Evolutionary conservation across 2,329 filamentous ascomycete species (phyloP), one percentile per base, ranked within the genome.

Genomic region (Akanthomyces muscarius): DNA sequence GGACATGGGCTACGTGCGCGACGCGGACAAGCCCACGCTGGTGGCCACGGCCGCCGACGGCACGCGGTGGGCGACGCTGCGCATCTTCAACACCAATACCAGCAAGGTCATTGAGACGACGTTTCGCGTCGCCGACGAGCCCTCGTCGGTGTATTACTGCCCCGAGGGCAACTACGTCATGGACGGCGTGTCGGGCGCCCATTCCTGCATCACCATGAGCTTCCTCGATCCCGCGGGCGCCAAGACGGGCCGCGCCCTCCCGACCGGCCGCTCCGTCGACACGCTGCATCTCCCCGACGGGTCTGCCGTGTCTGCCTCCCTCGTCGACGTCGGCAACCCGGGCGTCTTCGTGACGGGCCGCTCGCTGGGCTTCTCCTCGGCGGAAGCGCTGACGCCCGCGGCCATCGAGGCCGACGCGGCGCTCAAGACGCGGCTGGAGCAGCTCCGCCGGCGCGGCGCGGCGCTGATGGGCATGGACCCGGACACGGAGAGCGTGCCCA

Each of bases 51-150:
- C 69, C 16, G 63, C 60, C 0, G 61, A 68, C 23, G 72, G 71
- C 3, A 70, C 72, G 23, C 70, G 69, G 11, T 71, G 73, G 63
- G 76, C 78, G 1, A 82, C 76, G 0, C 81, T 91, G 14, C 77
- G 82, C 61, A 85, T 91, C 44, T 80, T 82, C 68, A 92, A 92
- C 71, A 91, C 88, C 1, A 92, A 92, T 68, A 92, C 89, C 0
- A 75, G 76, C 21, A 90, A 90, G 69, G 72, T 87, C 30, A 84
- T 90, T 63, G 74, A 82, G 48, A 80, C 84, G 1, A 81, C 76
- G 0, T 89, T 90, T 66, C 74, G 77, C 0, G 77, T 87, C 2
- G 70, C 74, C 0, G 79, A 78, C 1, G 78, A 66, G 14, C 67
- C 67, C 36, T 16, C 38, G 38, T 36, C 38, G 18, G 5, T 4